These are phyloP conservation scores for Ustilago shanxiensis DNA, from an alignment of 1,284 basidiomycete species.

Conservation along the genomic window DNA sequence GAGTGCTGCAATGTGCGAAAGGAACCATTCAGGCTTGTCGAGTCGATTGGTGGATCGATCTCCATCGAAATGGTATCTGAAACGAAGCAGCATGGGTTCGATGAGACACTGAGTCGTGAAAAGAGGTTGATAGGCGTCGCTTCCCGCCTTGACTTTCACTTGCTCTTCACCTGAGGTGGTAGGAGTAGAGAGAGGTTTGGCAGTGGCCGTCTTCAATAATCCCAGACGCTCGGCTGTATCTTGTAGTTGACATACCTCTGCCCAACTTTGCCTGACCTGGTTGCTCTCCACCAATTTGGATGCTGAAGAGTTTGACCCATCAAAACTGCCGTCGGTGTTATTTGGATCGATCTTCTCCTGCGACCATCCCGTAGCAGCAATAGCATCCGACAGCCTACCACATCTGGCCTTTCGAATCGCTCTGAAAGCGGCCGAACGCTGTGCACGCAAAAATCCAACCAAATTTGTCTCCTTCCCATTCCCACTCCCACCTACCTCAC, in stretches of 20 bases:
- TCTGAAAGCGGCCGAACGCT: constrained; percentile 43
- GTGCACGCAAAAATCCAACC: constrained; percentile 49
- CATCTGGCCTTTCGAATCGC: constrained; percentile 30
- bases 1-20: constrained; percentile 85
- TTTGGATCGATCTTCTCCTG: constrained; percentile 15
- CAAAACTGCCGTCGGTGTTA: neutral
- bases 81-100: constrained; percentile 84
- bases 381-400: constrained; percentile 30
- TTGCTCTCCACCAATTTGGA: constrained; percentile 13
- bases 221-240: constrained; percentile 49
- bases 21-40: constrained; percentile 98
- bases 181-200: constrained; percentile 16
- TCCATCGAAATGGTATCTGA: constrained; percentile 95
- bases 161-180: neutral
- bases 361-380: constrained; percentile 43
- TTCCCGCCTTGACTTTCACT: constrained; percentile 37
- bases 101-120: constrained; percentile 80
- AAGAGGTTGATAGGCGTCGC: constrained; percentile 61
- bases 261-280: constrained; percentile 50
- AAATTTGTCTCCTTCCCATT: constrained; percentile 18
- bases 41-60: constrained; percentile 87
- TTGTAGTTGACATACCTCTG: constrained; percentile 57
- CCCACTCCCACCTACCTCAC: neutral
- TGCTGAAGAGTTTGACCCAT: neutral
- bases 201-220: constrained; percentile 31